Evolutionary conservation across 305 asterid genomes (phyloP).

Genomic region (Fraxinus angustifolia): DNA sequence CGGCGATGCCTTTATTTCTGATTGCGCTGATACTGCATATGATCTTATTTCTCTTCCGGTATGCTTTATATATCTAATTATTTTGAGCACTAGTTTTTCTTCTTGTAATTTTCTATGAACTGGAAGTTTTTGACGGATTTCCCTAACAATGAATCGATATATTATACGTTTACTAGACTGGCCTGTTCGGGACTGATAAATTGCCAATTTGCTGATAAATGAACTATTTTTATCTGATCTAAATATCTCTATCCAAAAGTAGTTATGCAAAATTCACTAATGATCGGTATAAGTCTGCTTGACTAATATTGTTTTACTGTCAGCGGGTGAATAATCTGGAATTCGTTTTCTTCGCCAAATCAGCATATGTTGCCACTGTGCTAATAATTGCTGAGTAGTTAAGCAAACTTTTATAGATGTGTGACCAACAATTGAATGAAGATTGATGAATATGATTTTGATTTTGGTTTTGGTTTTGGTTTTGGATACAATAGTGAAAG

Average conservation of each 20-base stretch:
- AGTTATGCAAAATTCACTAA: neutral
- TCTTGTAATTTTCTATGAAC: neutral
- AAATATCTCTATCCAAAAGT: neutral
- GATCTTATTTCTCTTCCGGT: conserved; percentile 92
- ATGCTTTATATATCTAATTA: neutral
- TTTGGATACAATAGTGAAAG: neutral
- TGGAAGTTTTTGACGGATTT: neutral
- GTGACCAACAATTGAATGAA: neutral
- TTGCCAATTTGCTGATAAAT: neutral
- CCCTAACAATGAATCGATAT: neutral
- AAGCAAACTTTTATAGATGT: neutral
- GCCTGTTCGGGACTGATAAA: neutral
- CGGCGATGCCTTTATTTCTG: conserved; percentile 83
- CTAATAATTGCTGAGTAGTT: neutral
- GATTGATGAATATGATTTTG: neutral
- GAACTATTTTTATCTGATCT: neutral
- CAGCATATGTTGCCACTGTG: neutral
- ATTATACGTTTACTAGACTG: neutral
- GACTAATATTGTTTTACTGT: neutral
- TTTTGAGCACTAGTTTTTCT: neutral
- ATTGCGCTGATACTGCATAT: conserved; percentile 53
- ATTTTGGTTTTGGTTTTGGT: neutral
- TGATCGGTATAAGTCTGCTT: neutral
- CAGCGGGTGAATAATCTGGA: neutral
- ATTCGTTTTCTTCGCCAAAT: neutral